A percentile compares a stretch with the other conserved stretches of the same genome.
Conservation (phyloP, 2,329 filamentous ascomycete species). For the Claviceps sp. region DNA sequence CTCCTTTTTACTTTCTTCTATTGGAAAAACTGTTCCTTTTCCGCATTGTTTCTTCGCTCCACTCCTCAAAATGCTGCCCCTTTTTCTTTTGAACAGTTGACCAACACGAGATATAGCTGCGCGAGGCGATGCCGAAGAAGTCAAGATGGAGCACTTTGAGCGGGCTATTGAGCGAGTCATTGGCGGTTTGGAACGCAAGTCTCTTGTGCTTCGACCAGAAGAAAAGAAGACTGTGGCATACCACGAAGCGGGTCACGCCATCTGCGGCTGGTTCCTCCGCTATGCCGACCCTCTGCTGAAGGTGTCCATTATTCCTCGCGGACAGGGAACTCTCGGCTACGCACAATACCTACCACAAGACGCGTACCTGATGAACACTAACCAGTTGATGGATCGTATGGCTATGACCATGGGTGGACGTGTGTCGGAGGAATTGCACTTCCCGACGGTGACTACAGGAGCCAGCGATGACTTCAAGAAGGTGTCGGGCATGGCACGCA, state of each 20-base stretch:
- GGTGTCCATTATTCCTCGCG: constrained; percentile 95
- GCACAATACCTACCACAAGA: constrained; percentile 94
- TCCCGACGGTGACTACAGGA: constrained; percentile 88
- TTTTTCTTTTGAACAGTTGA: constrained; percentile 16
- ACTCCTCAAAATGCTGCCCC: too few species aligned
- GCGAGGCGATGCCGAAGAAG: constrained; percentile 63
- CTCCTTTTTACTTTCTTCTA: not conserved
- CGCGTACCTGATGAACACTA: constrained; percentile 87
- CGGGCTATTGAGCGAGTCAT: constrained; percentile 95
- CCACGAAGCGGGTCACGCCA: constrained; percentile 94
- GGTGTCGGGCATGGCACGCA: constrained; percentile 86
- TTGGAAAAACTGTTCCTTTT: too few species aligned
- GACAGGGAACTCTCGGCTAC: constrained; percentile 85
- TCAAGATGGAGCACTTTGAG: constrained; percentile 87
- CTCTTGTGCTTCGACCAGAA: constrained; percentile 77
- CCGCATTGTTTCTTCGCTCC: not conserved
- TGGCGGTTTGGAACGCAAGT: constrained; percentile 94
- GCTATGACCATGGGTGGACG: constrained; percentile 96
- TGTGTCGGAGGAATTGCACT: constrained; percentile 91
- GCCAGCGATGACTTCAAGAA: constrained; percentile 98
- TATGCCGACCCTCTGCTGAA: constrained; percentile 96
- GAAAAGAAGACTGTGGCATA: constrained; percentile 97
- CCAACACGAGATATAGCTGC: constrained; percentile 47
- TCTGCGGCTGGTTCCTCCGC: constrained; percentile 96
- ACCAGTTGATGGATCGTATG: constrained; percentile 98